Evolutionary conservation across 441 rosid species (phyloP).

Genomic region (Geranium incanum): DNA sequence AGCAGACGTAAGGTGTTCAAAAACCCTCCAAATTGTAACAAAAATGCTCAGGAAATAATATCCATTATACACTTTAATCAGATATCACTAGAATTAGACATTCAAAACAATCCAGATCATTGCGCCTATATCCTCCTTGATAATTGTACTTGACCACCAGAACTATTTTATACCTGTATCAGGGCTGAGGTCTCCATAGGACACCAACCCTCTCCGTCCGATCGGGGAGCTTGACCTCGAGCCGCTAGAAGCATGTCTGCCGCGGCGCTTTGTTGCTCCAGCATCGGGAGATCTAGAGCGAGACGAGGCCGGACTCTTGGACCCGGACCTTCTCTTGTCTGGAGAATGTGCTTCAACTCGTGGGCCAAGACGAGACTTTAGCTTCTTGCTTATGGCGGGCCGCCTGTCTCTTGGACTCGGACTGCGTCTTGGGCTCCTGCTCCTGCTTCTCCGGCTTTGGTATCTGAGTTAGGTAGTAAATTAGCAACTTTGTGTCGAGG

Average conservation of each 20-base stretch:
- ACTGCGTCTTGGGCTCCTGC: constrained; percentile 59
- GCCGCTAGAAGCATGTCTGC: constrained; percentile 22
- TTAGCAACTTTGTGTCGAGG: constrained; percentile 2
- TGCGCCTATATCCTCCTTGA: neutral
- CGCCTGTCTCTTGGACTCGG: constrained; percentile 55
- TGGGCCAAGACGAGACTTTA: constrained; percentile 77
- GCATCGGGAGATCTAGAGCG: constrained; percentile 40
- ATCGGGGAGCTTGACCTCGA: constrained; percentile 60
- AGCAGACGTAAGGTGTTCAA: no score
- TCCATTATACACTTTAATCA: neutral
- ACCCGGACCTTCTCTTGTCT: constrained; percentile 31
- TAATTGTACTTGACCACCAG: neutral
- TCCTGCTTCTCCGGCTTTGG: constrained; percentile 38
- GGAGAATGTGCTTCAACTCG: constrained; percentile 33
- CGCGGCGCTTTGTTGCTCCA: constrained; percentile 25
- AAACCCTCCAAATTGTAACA: neutral
- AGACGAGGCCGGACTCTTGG: constrained; percentile 33
- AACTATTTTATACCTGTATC: constrained; percentile 25
- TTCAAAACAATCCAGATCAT: neutral
- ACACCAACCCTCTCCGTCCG: constrained; percentile 63
- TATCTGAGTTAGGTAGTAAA: constrained; percentile 33
- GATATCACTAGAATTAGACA: neutral
- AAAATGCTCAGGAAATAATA: neutral
- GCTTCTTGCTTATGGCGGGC: constrained; percentile 49
- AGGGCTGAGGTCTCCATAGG: constrained; percentile 62